Percentiles rank a stretch among this genome's conserved stretches.
Evolutionary conservation across 2,329 filamentous ascomycete genomes (phyloP).

Genomic region (Simplicillium sp.): DNA sequence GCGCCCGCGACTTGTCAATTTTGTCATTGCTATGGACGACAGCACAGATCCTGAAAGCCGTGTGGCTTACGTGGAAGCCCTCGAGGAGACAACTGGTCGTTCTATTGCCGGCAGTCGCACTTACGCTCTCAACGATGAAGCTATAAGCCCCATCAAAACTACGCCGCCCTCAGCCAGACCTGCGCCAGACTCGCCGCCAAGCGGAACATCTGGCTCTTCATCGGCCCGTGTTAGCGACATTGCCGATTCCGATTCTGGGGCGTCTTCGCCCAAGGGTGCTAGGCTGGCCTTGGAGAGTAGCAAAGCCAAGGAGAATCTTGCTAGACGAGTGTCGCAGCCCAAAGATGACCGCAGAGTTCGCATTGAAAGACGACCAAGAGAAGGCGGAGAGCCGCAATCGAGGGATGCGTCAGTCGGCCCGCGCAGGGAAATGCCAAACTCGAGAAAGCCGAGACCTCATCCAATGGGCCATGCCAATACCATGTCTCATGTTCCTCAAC

Average conservation of each 20-base stretch:
- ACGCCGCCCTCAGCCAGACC: conserved; percentile 32
- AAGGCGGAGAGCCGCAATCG: conserved; percentile 7
- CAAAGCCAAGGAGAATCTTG: too few species aligned
- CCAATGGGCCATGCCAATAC: conserved; percentile 20
- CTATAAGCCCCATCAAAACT: conserved; percentile 22
- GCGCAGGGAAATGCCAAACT: conserved; percentile 13
- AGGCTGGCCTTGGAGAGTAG: conserved; percentile 5
- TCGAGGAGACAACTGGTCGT: conserved; percentile 39
- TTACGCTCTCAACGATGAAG: conserved; percentile 39
- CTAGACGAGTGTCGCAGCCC: too few species aligned
- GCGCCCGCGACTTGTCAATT: background rate
- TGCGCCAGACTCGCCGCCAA: conserved; percentile 35
- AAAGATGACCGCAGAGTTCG: too few species aligned
- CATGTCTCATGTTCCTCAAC: conserved; percentile 22
- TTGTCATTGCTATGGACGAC: conserved; percentile 31
- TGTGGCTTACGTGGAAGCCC: conserved; percentile 40
- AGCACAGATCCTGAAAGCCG: conserved; percentile 11
- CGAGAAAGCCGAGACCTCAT: conserved; percentile 12
- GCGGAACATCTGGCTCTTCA: conserved; percentile 18
- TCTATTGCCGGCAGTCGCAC: conserved; percentile 26
- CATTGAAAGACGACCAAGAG: conserved; percentile 10
- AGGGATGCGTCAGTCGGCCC: background rate
- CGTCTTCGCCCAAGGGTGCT: conserved; percentile 20
- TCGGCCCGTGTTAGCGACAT: conserved; percentile 23
- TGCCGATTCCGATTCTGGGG: conserved; percentile 34